Percentiles rank a stretch among this genome's conserved stretches.
Conservation (phyloP, 768 basidiomycete species). For the Mycena filopes region DNA sequence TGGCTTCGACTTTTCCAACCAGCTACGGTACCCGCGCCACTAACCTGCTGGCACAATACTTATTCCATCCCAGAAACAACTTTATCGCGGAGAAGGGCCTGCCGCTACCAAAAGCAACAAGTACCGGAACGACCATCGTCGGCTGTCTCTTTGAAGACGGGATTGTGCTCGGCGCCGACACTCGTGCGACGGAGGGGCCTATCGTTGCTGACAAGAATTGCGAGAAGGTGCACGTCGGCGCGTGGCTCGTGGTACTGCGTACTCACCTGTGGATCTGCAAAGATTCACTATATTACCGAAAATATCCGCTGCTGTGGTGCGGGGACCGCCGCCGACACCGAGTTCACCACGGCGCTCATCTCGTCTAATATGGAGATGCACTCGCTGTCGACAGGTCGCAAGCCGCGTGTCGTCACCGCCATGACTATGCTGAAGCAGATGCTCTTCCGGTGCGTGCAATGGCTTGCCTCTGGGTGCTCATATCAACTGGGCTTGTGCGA, state of each 20-base stretch:
- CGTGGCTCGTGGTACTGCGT: not conserved
- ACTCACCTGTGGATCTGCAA: not conserved
- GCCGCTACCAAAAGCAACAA: conserved; percentile 84
- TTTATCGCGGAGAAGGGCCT: conserved; percentile 78
- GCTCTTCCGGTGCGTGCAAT: conserved; percentile 28
- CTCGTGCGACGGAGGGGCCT: conserved; percentile 91
- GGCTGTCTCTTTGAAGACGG: conserved; percentile 94
- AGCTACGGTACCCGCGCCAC: conserved; percentile 60
- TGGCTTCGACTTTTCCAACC: conserved; percentile 86
- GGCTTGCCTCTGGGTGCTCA: too few relatives aligned
- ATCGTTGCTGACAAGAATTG: conserved; percentile 99
- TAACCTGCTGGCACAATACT: not conserved
- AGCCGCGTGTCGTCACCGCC: conserved; percentile 94
- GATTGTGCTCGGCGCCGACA: conserved; percentile 95
- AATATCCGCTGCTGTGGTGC: conserved; percentile 98
- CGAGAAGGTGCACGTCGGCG: conserved; percentile 79
- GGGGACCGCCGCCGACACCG: conserved; percentile 98
- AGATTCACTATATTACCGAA: conserved; percentile 98
- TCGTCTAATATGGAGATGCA: conserved; percentile 97
- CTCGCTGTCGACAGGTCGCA: conserved; percentile 87
- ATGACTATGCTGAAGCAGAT: conserved; percentile 70
- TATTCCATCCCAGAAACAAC: conserved; percentile 64
- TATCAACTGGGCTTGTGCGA: too few relatives aligned
- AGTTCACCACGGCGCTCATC: conserved; percentile 94
- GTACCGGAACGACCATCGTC: conserved; percentile 98